Percentiles rank a stretch among this genome's conserved stretches.
Conservation (phyloP, 2,329 filamentous ascomycete species). For the Periconia macrospinosa region DNA sequence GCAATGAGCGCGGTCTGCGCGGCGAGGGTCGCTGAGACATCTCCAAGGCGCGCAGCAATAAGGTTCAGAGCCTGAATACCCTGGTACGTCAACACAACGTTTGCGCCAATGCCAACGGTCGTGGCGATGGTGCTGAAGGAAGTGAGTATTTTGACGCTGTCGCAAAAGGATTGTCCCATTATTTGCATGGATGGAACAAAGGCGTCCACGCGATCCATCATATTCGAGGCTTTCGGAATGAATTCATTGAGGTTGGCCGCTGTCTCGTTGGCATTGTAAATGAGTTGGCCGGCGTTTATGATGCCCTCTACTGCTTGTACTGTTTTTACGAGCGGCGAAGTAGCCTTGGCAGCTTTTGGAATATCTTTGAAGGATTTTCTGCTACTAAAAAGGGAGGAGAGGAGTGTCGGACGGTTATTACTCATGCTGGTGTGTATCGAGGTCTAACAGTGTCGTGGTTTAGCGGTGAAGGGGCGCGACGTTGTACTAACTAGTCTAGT, state of each 20-base stretch:
- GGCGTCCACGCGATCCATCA: slow-evolving; percentile 4
- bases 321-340: slow-evolving; percentile 4
- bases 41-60: slow-evolving; percentile 2
- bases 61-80: slow-evolving; percentile 6
- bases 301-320: slow-evolving; percentile 5
- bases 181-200: slow-evolving; percentile 7
- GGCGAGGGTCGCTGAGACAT: slow-evolving; percentile 2
- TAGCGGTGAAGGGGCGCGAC: no score
- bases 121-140: slow-evolving; percentile 6
- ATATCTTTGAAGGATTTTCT: slow-evolving; percentile 1
- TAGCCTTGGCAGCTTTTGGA: neutral
- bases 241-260: slow-evolving; percentile 4
- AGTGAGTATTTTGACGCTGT: slow-evolving; percentile 1
- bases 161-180: slow-evolving; percentile 6
- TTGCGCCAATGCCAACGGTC: slow-evolving; percentile 5
- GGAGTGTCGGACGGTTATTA: neutral
- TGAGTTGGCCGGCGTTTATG: neutral
- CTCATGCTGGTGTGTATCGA: no score
- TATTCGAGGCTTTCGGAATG: slow-evolving; percentile 4
- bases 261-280: slow-evolving; percentile 6
- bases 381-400: neutral
- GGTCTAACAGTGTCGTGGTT: no score
- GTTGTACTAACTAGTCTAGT: no score
- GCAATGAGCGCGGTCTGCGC: slow-evolving; percentile 6
- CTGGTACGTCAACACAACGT: slow-evolving; percentile 6